phyloP scores from a whole-genome alignment of 1,139 yeast genomes.

The Sugiyamaella grinbergsii region DNA sequence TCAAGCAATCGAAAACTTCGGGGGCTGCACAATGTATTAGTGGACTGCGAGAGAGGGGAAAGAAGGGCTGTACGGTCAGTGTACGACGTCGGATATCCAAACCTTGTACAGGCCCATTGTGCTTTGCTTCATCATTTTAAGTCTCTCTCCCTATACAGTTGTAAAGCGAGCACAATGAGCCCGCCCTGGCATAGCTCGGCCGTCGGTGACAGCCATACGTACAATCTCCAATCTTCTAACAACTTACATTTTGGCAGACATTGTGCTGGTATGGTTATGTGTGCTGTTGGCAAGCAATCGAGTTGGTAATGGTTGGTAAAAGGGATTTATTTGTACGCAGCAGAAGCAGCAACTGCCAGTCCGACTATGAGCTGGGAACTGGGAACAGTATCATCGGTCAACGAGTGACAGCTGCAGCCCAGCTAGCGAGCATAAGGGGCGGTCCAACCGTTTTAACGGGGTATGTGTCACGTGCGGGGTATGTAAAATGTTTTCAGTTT shows the following conservation, averaged over 20 bases:
- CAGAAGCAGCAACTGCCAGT: too few relatives aligned
- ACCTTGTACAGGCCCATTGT: background rate
- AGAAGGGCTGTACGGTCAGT: background rate
- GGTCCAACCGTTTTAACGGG: too few relatives aligned
- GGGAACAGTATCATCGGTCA: background rate
- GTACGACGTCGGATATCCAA: background rate
- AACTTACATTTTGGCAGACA: conserved; percentile 50
- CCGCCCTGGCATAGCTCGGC: background rate
- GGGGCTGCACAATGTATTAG: conserved; percentile 55
- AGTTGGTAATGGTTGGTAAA: background rate
- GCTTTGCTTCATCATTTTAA: too few relatives aligned
- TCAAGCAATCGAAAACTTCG: conserved; percentile 91
- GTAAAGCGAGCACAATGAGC: background rate
- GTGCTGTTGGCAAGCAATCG: conserved; percentile 1
- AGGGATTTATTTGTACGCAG: background rate
- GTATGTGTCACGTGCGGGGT: too few relatives aligned
- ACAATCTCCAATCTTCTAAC: too few relatives aligned
- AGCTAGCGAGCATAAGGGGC: too few relatives aligned
- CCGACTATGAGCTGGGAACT: background rate
- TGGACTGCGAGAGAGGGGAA: background rate
- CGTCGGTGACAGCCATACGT: background rate
- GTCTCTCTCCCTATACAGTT: conserved; percentile 6
- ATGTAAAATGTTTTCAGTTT: too few relatives aligned
- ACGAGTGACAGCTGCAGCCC: background rate
- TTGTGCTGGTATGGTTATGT: conserved; percentile 25